Conservation (phyloP, 345 rosid species). For the rapeseed (Brassica napus) region DNA sequence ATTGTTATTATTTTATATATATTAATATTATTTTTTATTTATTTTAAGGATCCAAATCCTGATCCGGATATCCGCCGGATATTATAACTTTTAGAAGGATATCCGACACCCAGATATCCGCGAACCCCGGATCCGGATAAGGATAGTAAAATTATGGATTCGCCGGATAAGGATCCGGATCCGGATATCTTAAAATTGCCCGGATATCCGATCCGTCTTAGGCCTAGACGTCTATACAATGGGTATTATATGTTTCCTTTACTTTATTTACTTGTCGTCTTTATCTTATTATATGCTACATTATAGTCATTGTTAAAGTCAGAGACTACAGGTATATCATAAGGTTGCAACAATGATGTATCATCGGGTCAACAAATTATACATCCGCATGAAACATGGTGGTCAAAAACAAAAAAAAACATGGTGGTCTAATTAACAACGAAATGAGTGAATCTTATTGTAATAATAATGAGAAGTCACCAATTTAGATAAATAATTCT, state of each 20-base stretch:
- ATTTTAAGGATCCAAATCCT: too few relatives aligned
- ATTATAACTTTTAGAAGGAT: too few relatives aligned
- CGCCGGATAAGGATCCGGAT: too few relatives aligned
- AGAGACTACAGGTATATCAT: neutral
- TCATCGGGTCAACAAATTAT: conserved; percentile 35
- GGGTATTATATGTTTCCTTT: conserved; percentile 29
- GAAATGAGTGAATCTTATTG: neutral
- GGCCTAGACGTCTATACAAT: conserved; percentile 12
- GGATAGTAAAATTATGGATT: too few relatives aligned
- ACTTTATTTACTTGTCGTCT: conserved; percentile 30
- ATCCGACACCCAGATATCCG: too few relatives aligned
- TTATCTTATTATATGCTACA: neutral
- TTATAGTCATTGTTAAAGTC: conserved; percentile 16
- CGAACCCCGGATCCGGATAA: too few relatives aligned
- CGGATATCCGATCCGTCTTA: too few relatives aligned
- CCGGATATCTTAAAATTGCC: too few relatives aligned
- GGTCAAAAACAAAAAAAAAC: neutral
- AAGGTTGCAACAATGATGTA: conserved; percentile 14
- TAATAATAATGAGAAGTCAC: neutral
- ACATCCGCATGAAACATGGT: conserved; percentile 36
- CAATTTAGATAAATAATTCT: neutral
- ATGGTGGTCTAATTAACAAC: conserved; percentile 24
- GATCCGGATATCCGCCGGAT: too few relatives aligned
- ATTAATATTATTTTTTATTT: too few relatives aligned
- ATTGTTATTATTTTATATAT: too few relatives aligned